A percentile compares a stretch with the other conserved stretches of the same genome.
Conservation (phyloP, 768 basidiomycete species). For the Leucocoprinus leucothites region DNA sequence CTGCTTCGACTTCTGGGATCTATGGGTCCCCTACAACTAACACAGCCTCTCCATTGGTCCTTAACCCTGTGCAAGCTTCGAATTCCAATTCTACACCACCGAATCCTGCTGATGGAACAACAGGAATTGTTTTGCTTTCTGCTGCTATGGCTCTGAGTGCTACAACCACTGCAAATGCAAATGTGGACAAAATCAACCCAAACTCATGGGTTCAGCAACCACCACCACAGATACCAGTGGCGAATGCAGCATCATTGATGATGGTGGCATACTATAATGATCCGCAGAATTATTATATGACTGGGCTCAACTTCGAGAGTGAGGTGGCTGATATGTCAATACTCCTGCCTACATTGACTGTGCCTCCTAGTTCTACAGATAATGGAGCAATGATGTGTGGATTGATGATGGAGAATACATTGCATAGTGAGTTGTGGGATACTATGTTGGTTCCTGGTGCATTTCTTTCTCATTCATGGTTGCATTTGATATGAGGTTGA, state of each 20-base stretch:
- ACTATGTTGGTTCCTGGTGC: slow-evolving; percentile 81
- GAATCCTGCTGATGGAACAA: neutral
- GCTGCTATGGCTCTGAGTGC: no score
- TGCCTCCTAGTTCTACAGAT: slow-evolving; percentile 22
- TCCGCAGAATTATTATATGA: slow-evolving; percentile 21
- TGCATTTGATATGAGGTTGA: neutral
- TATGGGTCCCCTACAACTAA: neutral
- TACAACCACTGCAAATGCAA: neutral
- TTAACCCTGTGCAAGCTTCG: neutral
- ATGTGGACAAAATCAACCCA: neutral
- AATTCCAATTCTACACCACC: neutral
- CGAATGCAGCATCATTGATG: neutral
- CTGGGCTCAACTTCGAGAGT: slow-evolving; percentile 68
- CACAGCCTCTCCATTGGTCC: neutral
- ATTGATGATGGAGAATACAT: slow-evolving; percentile 80
- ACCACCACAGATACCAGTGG: no score
- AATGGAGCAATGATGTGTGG: slow-evolving; percentile 28
- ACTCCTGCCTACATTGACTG: slow-evolving; percentile 85
- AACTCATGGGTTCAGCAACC: no score
- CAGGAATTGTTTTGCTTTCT: neutral
- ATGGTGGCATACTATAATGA: slow-evolving; percentile 14
- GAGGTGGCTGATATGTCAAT: slow-evolving; percentile 81
- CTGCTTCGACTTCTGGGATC: neutral
- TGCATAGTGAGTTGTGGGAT: slow-evolving; percentile 84
- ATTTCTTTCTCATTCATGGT: slow-evolving; percentile 18